These are phyloP conservation scores for Agaricus sinodeliciosus DNA, from an alignment of 768 basidiomycete genomes.

Conservation along the genomic window DNA sequence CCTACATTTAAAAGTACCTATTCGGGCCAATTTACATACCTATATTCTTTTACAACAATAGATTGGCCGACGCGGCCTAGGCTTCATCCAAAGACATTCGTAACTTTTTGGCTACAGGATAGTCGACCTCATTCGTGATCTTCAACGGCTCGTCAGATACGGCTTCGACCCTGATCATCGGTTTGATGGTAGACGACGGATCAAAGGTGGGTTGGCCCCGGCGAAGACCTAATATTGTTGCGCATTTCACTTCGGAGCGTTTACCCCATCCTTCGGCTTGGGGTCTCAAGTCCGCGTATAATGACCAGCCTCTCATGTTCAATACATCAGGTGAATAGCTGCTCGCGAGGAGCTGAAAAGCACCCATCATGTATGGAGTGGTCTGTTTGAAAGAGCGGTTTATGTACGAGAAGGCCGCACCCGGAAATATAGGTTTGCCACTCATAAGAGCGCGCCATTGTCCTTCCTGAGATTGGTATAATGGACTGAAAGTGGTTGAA, in stretches of 20 bases:
- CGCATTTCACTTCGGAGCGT: conserved; percentile 65
- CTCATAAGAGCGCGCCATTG: conserved; percentile 83
- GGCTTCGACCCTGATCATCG: neutral
- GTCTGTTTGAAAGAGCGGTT: conserved; percentile 75
- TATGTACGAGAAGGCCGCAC: conserved; percentile 79
- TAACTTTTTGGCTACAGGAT: conserved; percentile 33
- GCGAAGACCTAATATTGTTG: conserved; percentile 52
- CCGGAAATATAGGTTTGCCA: conserved; percentile 63
- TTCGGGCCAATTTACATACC: conserved; percentile 2
- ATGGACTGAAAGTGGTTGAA: conserved; percentile 45
- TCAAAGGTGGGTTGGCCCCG: neutral
- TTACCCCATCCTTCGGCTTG: conserved; percentile 80
- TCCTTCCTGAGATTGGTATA: conserved; percentile 60
- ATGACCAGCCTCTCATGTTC: conserved; percentile 59
- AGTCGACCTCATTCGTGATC: conserved; percentile 15
- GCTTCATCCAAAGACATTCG: conserved; percentile 44
- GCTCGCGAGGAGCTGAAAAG: conserved; percentile 59
- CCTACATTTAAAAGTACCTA: conserved; percentile 14
- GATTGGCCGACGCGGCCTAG: conserved; percentile 43
- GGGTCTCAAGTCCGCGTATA: conserved; percentile 89
- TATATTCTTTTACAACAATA: no score
- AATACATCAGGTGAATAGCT: conserved; percentile 55
- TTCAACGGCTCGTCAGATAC: conserved; percentile 8
- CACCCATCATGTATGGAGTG: conserved; percentile 70
- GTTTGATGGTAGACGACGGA: neutral